phyloP scores from a whole-genome alignment of 148 eudicot species.

The Rheum nobile region DNA sequence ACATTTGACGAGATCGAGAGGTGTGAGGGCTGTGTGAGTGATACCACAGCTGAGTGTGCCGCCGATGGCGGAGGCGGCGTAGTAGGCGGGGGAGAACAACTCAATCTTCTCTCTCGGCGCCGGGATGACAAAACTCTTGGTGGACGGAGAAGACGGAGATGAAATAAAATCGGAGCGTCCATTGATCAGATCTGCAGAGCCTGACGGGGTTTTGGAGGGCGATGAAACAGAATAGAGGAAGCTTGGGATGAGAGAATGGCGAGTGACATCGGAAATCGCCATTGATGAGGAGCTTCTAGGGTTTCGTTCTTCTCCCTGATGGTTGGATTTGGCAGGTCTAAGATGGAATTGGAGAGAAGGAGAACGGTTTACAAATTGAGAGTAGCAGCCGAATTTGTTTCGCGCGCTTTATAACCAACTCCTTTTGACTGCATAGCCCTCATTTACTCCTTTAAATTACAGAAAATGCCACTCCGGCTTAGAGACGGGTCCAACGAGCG shows the following conservation, averaged over 20 bases:
- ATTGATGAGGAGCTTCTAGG: conserved; percentile 7
- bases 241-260: conserved; percentile 27
- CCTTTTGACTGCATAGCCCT: background rate
- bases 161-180: background rate
- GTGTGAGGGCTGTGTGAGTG: conserved; percentile 66
- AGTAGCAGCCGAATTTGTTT: conserved; percentile 3
- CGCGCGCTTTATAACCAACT: background rate
- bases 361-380: background rate
- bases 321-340: background rate
- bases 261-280: conserved; percentile 14
- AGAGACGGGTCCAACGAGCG: background rate
- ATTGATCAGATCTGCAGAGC: background rate
- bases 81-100: conserved; percentile 53
- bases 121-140: conserved; percentile 20
- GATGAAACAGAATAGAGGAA: conserved; percentile 16
- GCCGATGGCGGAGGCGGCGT: conserved; percentile 47
- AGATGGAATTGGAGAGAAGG: background rate
- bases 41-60: conserved; percentile 44
- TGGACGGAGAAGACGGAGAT: background rate
- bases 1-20: conserved; percentile 58
- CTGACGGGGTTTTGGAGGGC: background rate
- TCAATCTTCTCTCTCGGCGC: conserved; percentile 54
- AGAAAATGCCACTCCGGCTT: background rate
- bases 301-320: background rate
- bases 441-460: background rate